phyloP scores from a whole-genome alignment of 345 rosid species.

The Garcia nutans region DNA sequence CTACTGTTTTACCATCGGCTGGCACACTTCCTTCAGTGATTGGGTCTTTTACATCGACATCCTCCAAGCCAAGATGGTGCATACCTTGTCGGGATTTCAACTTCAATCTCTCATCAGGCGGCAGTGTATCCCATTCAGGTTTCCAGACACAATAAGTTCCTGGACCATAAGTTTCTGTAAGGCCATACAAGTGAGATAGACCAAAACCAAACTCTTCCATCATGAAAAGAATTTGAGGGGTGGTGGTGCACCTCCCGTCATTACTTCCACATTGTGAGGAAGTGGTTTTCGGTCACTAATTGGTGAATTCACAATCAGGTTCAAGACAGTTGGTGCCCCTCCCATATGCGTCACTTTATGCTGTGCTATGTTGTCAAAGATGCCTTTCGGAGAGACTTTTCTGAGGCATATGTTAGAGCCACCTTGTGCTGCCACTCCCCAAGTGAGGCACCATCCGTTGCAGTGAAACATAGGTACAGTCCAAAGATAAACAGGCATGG shows the following conservation, averaged over 20 bases:
- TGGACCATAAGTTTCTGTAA: constrained; percentile 78
- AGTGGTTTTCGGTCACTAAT: constrained; percentile 38
- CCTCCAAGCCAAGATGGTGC: constrained; percentile 66
- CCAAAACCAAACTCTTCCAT: constrained; percentile 69
- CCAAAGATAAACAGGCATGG: constrained; percentile 71
- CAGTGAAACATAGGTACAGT: constrained; percentile 95
- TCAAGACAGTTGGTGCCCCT: constrained; percentile 79
- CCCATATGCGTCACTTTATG: constrained; percentile 81
- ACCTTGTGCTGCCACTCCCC: constrained; percentile 91
- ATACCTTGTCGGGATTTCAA: constrained; percentile 74
- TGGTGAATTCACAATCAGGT: constrained; percentile 66
- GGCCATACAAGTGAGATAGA: constrained; percentile 70
- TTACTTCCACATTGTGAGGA: constrained; percentile 49
- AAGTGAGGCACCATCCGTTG: constrained; percentile 82
- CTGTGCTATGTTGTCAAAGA: constrained; percentile 51
- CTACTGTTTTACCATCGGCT: constrained; percentile 54
- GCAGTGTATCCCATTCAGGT: constrained; percentile 68
- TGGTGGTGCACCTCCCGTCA: constrained; percentile 75
- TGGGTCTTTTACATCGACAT: constrained; percentile 59
- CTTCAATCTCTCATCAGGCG: constrained; percentile 40
- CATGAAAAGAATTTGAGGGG: constrained; percentile 49
- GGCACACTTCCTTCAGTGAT: constrained; percentile 54
- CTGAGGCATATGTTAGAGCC: constrained; percentile 75
- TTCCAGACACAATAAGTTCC: constrained; percentile 64
- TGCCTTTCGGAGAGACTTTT: constrained; percentile 51